Conservation (phyloP, 371 early-diverging fungal genomes). For the Batrachochytrium dendrobatidis region DNA sequence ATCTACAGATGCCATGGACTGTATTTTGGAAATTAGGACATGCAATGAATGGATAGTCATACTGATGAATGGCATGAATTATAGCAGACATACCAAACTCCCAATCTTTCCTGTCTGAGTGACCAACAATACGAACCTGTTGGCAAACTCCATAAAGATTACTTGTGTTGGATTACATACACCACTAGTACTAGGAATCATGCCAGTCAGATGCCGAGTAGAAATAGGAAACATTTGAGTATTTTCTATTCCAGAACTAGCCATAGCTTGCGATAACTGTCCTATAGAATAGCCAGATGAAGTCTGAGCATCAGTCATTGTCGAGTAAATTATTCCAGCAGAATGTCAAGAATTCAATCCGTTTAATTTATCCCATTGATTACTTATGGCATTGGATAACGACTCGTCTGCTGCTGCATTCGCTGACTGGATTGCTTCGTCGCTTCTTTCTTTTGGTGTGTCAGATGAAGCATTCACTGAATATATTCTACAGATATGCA, state of each 20-base stretch:
- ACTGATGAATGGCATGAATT: conserved; percentile 1
- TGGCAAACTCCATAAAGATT: conserved; percentile 16
- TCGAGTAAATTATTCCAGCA: no score
- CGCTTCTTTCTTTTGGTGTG: conserved; percentile 5
- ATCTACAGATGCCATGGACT: background rate
- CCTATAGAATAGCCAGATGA: no score
- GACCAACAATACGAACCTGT: conserved; percentile 9
- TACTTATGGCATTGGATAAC: no score
- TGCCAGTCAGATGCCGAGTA: conserved; percentile 3
- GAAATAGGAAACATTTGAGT: conserved; percentile 11
- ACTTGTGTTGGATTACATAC: background rate
- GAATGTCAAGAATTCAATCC: no score
- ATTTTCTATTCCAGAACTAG: no score
- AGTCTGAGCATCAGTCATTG: no score
- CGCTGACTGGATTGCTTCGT: background rate
- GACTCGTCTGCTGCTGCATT: no score
- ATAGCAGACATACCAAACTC: conserved; percentile 10
- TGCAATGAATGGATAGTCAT: conserved; percentile 4
- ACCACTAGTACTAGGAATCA: background rate
- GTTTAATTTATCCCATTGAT: no score
- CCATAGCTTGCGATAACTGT: no score
- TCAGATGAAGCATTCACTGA: conserved; percentile 12
- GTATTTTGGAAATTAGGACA: background rate
- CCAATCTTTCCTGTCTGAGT: conserved; percentile 16
- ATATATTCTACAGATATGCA: conserved; percentile 10